Evolutionary conservation across 1,284 basidiomycete species (phyloP).

Genomic region (Malassezia pachydermatis): DNA sequence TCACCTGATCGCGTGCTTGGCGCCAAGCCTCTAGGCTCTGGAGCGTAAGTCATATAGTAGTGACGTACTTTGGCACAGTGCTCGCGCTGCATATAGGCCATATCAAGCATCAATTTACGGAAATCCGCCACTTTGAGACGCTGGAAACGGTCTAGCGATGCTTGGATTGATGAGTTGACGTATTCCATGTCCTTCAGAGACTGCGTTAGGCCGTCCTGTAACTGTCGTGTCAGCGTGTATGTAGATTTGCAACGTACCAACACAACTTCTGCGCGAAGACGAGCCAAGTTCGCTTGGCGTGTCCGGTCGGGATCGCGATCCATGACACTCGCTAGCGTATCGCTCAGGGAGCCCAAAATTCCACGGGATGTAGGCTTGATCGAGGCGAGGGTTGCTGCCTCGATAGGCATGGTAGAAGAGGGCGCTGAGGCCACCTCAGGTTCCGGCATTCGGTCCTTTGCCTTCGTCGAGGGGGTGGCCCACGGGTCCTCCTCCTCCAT

Average conservation of each 20-base stretch:
- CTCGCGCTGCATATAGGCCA: conserved; percentile 81
- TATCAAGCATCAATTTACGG: conserved; percentile 76
- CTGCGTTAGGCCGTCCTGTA: conserved; percentile 40
- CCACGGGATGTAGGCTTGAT: conserved; percentile 51
- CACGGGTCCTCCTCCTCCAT: conserved; percentile 7
- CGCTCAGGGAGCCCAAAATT: conserved; percentile 78
- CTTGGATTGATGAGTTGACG: conserved; percentile 87
- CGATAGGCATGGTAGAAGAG: background rate
- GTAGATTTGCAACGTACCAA: conserved; percentile 21
- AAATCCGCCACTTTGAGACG: conserved; percentile 94
- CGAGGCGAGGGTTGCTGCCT: background rate
- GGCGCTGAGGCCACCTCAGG: background rate
- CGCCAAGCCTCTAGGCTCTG: conserved; percentile 3
- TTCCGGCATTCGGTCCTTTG: background rate
- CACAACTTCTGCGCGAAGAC: conserved; percentile 79
- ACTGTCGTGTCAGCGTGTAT: conserved; percentile 3
- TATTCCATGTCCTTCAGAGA: conserved; percentile 64
- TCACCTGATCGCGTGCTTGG: background rate
- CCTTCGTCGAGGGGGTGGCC: too few relatives aligned
- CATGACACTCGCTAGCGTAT: conserved; percentile 94
- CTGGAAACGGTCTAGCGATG: conserved; percentile 94
- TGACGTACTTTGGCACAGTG: conserved; percentile 80
- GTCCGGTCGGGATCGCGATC: conserved; percentile 95
- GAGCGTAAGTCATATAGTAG: conserved; percentile 5
- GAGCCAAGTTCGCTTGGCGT: conserved; percentile 78